phyloP scores from a whole-genome alignment of 148 eudicot genomes.

The Chenopodium suecicum region DNA sequence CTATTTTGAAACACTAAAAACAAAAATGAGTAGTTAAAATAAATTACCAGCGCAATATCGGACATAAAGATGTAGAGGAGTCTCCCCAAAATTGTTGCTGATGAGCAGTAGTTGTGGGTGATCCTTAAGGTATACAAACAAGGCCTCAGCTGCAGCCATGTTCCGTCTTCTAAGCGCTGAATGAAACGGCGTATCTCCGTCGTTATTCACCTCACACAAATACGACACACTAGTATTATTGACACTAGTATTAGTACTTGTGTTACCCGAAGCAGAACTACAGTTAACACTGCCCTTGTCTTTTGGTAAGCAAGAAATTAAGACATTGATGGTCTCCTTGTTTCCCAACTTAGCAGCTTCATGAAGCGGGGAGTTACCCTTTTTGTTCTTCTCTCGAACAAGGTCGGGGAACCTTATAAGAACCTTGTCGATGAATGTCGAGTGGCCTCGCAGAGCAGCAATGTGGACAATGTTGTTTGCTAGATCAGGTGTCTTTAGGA shows the following conservation, averaged over 20 bases:
- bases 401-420: neutral
- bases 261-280: no score
- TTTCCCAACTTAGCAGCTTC: neutral
- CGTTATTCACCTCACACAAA: neutral
- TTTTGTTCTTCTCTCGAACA: neutral
- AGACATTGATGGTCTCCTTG: neutral
- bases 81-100: neutral
- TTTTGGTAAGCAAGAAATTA: neutral
- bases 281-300: no score
- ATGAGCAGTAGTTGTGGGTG: neutral
- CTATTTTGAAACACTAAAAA: no score
- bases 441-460: neutral
- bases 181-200: slow-evolving; percentile 1
- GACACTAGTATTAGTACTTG: neutral
- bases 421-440: neutral
- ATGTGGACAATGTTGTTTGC: slow-evolving; percentile 17
- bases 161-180: neutral
- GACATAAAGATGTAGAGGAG: slow-evolving; percentile 7
- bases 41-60: neutral
- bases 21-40: no score
- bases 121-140: neutral
- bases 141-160: neutral
- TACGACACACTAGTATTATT: neutral
- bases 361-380: slow-evolving; percentile 5
- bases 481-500: no score